phyloP scores from a whole-genome alignment of 129 eudicot species.

The Artemisia tridentata region DNA sequence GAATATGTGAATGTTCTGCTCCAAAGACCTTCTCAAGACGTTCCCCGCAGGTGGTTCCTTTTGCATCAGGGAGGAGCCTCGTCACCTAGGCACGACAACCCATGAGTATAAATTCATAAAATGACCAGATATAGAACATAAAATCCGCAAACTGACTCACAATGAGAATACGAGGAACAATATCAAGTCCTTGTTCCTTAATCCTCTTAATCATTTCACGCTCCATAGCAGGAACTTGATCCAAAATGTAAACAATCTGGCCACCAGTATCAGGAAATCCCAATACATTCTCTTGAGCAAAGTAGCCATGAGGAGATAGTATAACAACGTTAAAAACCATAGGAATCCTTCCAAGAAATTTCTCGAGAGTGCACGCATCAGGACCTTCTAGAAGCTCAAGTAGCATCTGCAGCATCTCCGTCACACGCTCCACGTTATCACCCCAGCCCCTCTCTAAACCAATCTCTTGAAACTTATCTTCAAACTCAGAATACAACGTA shows the following conservation, averaged over 20 bases:
- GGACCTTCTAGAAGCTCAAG: constrained; percentile 93
- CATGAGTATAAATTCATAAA: too few relatives aligned
- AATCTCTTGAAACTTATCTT: constrained; percentile 72
- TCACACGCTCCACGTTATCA: constrained; percentile 59
- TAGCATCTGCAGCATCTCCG: constrained; percentile 72
- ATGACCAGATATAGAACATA: background rate
- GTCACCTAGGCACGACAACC: constrained; percentile 47
- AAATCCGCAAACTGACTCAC: constrained; percentile 33
- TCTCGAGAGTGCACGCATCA: constrained; percentile 81
- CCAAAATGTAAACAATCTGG: constrained; percentile 90
- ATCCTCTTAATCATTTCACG: constrained; percentile 82
- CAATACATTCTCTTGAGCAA: constrained; percentile 37
- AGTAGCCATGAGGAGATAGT: constrained; percentile 95
- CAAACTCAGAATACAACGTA: constrained; percentile 65
- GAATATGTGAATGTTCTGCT: constrained; percentile 41
- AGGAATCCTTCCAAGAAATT: constrained; percentile 25
- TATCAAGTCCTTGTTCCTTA: constrained; percentile 94
- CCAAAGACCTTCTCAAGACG: constrained; percentile 75
- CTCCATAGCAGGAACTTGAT: constrained; percentile 96
- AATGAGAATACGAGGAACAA: constrained; percentile 79
- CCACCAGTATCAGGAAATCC: constrained; percentile 96
- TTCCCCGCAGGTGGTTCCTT: constrained; percentile 89
- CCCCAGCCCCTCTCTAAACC: constrained; percentile 99
- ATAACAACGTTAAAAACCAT: constrained; percentile 94
- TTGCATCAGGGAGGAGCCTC: constrained; percentile 89